phyloP scores from a whole-genome alignment of 2,329 filamentous ascomycete genomes.

The Albifimbria verrucaria region DNA sequence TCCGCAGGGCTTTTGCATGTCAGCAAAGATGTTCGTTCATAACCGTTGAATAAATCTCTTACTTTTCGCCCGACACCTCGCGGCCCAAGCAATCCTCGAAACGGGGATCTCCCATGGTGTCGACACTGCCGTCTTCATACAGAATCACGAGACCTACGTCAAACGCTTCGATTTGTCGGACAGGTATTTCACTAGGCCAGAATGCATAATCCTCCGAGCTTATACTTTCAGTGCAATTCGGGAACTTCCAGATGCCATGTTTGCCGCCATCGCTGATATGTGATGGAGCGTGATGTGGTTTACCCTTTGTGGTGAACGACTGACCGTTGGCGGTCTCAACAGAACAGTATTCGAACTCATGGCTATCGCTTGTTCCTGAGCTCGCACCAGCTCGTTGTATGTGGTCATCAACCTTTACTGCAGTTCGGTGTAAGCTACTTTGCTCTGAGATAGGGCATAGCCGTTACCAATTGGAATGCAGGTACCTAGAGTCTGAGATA shows the following conservation, averaged over 20 bases:
- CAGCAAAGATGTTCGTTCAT: conserved; percentile 2
- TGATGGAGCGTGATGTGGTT: neutral
- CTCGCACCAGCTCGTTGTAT: conserved; percentile 18
- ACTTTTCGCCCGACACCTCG: conserved; percentile 35
- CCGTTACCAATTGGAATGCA: neutral
- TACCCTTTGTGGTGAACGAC: conserved; percentile 6
- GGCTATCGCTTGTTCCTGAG: conserved; percentile 4
- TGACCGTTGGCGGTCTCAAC: conserved; percentile 14
- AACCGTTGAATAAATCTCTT: conserved; percentile 7
- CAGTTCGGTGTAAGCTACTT: conserved; percentile 1
- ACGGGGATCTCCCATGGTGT: conserved; percentile 56
- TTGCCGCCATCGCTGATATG: neutral
- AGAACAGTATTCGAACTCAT: conserved; percentile 2
- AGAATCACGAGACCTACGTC: conserved; percentile 48
- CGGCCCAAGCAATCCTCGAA: conserved; percentile 56
- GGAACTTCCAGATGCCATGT: conserved; percentile 3
- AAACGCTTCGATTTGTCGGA: conserved; percentile 43
- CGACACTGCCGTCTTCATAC: conserved; percentile 40
- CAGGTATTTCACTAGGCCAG: conserved; percentile 19
- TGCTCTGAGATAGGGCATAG: neutral
- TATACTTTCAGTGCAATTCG: neutral
- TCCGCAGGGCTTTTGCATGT: conserved; percentile 37
- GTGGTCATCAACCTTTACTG: conserved; percentile 16
- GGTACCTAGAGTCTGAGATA: conserved; percentile 46
- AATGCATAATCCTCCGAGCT: conserved; percentile 1